Conservation (phyloP, 805 yeast species). For the Metschnikowia anglica region DNA sequence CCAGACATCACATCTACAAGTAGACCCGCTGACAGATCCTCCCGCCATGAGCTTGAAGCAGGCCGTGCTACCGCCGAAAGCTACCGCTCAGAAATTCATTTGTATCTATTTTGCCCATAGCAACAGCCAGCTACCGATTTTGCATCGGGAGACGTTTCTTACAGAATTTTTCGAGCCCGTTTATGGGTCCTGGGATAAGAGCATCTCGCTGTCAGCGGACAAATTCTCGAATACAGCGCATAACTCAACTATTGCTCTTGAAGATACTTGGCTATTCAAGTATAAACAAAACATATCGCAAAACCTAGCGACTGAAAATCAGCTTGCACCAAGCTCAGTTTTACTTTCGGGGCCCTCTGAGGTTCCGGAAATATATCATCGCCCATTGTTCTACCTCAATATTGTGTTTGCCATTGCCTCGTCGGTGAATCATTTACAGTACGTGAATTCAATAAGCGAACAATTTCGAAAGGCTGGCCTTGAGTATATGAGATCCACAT, state of each 20-base stretch:
- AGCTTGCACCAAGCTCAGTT: conserved; percentile 17
- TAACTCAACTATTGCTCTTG: conserved; percentile 8
- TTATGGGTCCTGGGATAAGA: conserved; percentile 63
- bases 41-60: conserved; percentile 26
- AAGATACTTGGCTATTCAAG: conserved; percentile 48
- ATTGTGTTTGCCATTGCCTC: conserved; percentile 80
- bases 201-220: conserved; percentile 42
- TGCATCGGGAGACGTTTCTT: conserved; percentile 79
- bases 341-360: conserved; percentile 31
- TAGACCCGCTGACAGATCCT: conserved; percentile 19
- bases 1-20: conserved; percentile 17
- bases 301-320: conserved; percentile 3
- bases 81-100: conserved; percentile 64
- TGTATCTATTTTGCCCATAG: conserved; percentile 72
- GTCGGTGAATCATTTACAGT: conserved; percentile 66
- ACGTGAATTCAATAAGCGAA: conserved; percentile 64
- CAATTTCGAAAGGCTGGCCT: conserved; percentile 69
- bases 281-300: conserved; percentile 34
- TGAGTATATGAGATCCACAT: conserved; percentile 58
- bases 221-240: conserved; percentile 3
- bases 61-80: conserved; percentile 65
- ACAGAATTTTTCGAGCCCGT: conserved; percentile 69
- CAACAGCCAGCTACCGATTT: conserved; percentile 78
- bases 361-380: conserved; percentile 50
- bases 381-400: conserved; percentile 67